phyloP scores from a whole-genome alignment of 148 eudicot genomes.

The Silene latifolia region DNA sequence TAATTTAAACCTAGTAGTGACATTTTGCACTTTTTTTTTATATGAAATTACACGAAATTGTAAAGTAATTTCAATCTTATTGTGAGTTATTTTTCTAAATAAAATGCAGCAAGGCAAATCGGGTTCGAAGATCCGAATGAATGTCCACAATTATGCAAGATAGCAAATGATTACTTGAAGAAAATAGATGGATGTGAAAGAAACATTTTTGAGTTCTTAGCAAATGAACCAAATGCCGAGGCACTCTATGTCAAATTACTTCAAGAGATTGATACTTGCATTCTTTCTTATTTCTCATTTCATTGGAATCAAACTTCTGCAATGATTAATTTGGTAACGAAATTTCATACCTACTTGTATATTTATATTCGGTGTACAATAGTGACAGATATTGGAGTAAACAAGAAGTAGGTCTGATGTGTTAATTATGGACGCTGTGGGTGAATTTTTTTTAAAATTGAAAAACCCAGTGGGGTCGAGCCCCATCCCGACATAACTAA shows the following conservation, averaged over 20 bases:
- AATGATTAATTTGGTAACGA: conserved; percentile 60
- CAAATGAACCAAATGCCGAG: conserved; percentile 42
- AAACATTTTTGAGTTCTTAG: conserved; percentile 53
- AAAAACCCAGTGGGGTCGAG: too few species aligned
- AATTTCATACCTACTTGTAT: too few species aligned
- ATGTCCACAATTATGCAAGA: conserved; percentile 53
- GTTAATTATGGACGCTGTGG: too few species aligned
- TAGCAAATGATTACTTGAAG: conserved; percentile 58
- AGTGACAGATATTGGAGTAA: too few species aligned
- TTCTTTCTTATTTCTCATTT: conserved; percentile 70
- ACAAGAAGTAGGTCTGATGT: too few species aligned
- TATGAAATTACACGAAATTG: neutral
- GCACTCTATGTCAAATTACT: conserved; percentile 57
- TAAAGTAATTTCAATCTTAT: neutral
- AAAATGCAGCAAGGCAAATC: conserved; percentile 66
- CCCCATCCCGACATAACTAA: too few species aligned
- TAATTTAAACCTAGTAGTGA: too few species aligned
- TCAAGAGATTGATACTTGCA: conserved; percentile 81
- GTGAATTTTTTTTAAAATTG: too few species aligned
- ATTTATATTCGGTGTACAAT: too few species aligned
- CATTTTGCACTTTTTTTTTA: too few species aligned
- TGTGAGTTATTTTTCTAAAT: too few species aligned
- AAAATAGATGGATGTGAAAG: conserved; percentile 48
- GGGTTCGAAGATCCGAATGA: conserved; percentile 67
- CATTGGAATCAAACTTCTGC: conserved; percentile 66